phyloP scores from a whole-genome alignment of 768 basidiomycete species.

The Myochromella boudieri region DNA sequence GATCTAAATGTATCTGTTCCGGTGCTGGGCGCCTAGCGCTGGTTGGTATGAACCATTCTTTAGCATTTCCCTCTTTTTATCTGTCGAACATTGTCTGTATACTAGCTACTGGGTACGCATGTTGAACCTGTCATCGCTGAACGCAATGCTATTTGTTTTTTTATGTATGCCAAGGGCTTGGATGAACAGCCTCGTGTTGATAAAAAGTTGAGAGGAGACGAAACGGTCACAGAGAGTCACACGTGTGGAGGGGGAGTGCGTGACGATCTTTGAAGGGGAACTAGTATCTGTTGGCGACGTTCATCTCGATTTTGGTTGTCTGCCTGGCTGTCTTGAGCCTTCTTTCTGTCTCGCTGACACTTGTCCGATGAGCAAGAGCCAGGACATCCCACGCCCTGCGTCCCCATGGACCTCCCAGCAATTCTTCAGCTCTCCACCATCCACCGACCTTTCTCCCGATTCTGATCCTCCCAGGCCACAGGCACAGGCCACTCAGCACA shows the following conservation, averaged over 20 bases:
- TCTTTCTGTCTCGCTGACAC: too few species aligned
- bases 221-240: conserved; percentile 18
- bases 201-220: too few species aligned
- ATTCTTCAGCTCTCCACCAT: conserved; percentile 18
- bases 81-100: conserved; percentile 8
- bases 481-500: conserved; percentile 16
- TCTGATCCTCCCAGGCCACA: conserved; percentile 21
- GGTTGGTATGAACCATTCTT: too few species aligned
- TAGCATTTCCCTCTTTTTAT: too few species aligned
- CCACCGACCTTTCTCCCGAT: conserved; percentile 26
- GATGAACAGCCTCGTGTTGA: too few species aligned
- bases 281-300: conserved; percentile 9
- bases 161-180: too few species aligned
- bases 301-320: conserved; percentile 5
- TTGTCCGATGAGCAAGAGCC: conserved; percentile 37
- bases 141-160: neutral
- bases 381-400: conserved; percentile 32
- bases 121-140: neutral
- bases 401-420: conserved; percentile 34
- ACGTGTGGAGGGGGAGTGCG: conserved; percentile 5
- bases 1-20: conserved; percentile 12
- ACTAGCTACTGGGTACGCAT: neutral
- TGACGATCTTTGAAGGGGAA: conserved; percentile 16
- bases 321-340: too few species aligned
- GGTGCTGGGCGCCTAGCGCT: conserved; percentile 3